A percentile compares a stretch with the other conserved stretches of the same genome.
Conservation (phyloP, 768 basidiomycete genomes). For the Clitopilus passeckerianus region DNA sequence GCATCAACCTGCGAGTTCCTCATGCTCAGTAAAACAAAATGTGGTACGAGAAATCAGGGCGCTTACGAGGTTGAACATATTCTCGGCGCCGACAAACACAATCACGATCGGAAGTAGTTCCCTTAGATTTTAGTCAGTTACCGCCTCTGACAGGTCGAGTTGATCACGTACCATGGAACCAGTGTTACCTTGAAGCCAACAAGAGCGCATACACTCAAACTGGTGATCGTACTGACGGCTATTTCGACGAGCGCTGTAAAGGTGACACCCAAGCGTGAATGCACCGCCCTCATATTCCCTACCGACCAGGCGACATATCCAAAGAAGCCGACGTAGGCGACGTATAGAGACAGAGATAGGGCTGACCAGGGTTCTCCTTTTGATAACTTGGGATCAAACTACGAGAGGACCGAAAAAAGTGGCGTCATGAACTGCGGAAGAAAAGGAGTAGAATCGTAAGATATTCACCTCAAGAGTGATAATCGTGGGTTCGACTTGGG, state of each 20-base stretch:
- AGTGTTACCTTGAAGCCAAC: slow-evolving; percentile 85
- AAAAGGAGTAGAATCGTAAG: background rate
- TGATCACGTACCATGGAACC: slow-evolving; percentile 70
- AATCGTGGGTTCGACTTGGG: slow-evolving; percentile 32
- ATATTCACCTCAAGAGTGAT: slow-evolving; percentile 40
- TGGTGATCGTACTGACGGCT: slow-evolving; percentile 88
- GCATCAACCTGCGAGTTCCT: slow-evolving; percentile 64
- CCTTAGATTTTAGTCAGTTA: slow-evolving; percentile 33
- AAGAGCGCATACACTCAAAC: slow-evolving; percentile 87
- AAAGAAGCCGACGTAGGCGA: slow-evolving; percentile 74
- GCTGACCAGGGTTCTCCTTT: slow-evolving; percentile 45
- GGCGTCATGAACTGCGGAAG: slow-evolving; percentile 1
- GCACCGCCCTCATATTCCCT: slow-evolving; percentile 76
- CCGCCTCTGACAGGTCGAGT: no score
- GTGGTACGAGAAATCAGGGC: slow-evolving; percentile 3
- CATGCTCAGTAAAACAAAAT: slow-evolving; percentile 20
- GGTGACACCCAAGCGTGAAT: slow-evolving; percentile 86
- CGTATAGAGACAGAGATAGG: slow-evolving; percentile 66
- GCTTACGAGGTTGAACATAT: slow-evolving; percentile 90
- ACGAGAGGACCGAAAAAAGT: slow-evolving; percentile 8
- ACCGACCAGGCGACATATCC: slow-evolving; percentile 74
- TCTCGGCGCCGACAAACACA: slow-evolving; percentile 93
- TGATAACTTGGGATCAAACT: slow-evolving; percentile 53
- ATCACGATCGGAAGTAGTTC: slow-evolving; percentile 90
- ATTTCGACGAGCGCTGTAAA: slow-evolving; percentile 94